Conservation (phyloP, 108 stramenopile genomes). For the Cyclotella cryptica region DNA sequence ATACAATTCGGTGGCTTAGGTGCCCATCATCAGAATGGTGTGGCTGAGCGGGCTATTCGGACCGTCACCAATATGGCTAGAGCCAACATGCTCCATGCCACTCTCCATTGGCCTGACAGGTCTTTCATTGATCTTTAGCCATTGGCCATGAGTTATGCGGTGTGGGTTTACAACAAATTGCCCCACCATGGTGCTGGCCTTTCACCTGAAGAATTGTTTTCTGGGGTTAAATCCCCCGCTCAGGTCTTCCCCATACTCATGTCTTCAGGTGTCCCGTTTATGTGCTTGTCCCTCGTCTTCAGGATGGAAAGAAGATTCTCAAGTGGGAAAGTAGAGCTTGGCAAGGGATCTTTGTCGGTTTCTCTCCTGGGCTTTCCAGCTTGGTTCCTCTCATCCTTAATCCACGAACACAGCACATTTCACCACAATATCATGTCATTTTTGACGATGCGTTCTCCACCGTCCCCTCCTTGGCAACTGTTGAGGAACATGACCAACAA, state of each 20-base stretch:
- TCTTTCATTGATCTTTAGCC: constrained; percentile 44
- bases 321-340: constrained; percentile 55
- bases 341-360: constrained; percentile 38
- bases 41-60: constrained; percentile 42
- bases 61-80: constrained; percentile 28
- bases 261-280: constrained; percentile 66
- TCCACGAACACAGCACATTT: constrained; percentile 40
- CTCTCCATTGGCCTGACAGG: constrained; percentile 50
- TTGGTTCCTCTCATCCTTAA: constrained; percentile 48
- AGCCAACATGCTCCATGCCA: constrained; percentile 47
- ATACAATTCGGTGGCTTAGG: constrained; percentile 34
- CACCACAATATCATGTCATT: constrained; percentile 58
- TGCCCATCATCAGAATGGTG: constrained; percentile 58
- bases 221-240: background rate
- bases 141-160: constrained; percentile 52
- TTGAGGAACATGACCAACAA: background rate
- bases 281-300: constrained; percentile 63
- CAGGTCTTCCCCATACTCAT: constrained; percentile 28
- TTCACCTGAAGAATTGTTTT: constrained; percentile 34
- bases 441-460: constrained; percentile 57
- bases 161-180: constrained; percentile 12
- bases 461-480: background rate
- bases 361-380: constrained; percentile 22
- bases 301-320: constrained; percentile 70
- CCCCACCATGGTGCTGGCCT: constrained; percentile 37